Conservation (phyloP, 2,329 filamentous ascomycete species). For the Diaporthe destruens region DNA sequence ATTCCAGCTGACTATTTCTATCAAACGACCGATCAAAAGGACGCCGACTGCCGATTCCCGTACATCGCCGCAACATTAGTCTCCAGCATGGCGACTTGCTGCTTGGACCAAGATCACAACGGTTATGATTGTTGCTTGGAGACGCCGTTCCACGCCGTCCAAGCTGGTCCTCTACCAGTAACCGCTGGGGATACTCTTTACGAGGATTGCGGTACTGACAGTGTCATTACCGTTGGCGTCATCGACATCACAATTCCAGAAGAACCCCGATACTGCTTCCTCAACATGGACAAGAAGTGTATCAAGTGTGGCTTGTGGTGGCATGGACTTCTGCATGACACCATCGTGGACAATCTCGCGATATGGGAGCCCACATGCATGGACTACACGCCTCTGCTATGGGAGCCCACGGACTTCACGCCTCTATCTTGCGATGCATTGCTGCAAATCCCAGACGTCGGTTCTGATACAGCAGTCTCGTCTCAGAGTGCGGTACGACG, state of each 20-base stretch:
- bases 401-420: background rate
- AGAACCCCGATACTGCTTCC: slow-evolving; percentile 1
- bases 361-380: background rate
- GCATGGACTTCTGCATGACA: background rate
- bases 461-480: too few species aligned
- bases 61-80: background rate
- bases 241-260: background rate
- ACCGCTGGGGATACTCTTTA: background rate
- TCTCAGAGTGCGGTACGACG: background rate
- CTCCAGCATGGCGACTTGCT: background rate
- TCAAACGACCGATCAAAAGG: background rate
- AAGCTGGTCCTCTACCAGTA: too few species aligned
- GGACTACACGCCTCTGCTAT: background rate
- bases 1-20: background rate
- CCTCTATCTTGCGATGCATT: background rate
- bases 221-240: background rate
- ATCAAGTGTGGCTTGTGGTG: background rate
- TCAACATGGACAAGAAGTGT: background rate
- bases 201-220: background rate
- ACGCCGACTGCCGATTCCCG: background rate
- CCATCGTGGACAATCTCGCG: background rate
- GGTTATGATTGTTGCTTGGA: background rate
- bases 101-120: background rate
- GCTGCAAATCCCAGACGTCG: too few species aligned
- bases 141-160: background rate